Conservation (phyloP, 2,329 filamentous ascomycete species). For the Phialophora macrospora region DNA sequence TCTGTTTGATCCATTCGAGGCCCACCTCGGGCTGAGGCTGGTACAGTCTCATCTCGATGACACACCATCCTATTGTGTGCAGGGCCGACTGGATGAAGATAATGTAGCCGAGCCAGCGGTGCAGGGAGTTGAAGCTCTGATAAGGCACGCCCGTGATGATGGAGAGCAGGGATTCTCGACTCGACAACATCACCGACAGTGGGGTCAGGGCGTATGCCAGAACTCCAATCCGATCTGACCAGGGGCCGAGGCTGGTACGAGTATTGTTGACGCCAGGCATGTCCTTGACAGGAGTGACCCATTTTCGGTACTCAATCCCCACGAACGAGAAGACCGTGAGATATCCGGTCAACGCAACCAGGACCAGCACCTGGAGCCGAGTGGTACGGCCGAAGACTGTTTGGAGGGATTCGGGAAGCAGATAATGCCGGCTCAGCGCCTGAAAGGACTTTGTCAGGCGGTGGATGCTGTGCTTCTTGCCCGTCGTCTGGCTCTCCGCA, state of each 20-base stretch:
- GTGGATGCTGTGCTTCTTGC: slow-evolving; percentile 20
- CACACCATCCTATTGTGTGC: slow-evolving; percentile 73
- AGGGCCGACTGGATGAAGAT: slow-evolving; percentile 70
- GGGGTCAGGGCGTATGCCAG: slow-evolving; percentile 76
- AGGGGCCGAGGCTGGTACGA: slow-evolving; percentile 68
- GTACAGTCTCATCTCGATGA: slow-evolving; percentile 70
- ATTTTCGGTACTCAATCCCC: slow-evolving; percentile 70
- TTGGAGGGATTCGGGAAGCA: slow-evolving; percentile 65
- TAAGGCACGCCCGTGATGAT: slow-evolving; percentile 74
- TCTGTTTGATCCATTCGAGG: slow-evolving; percentile 62
- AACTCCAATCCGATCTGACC: slow-evolving; percentile 70
- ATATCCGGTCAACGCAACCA: slow-evolving; percentile 64
- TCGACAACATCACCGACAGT: slow-evolving; percentile 69
- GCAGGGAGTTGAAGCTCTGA: slow-evolving; percentile 77
- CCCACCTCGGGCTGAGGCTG: slow-evolving; percentile 70
- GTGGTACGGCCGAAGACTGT: slow-evolving; percentile 70
- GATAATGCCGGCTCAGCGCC: slow-evolving; percentile 54
- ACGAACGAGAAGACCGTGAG: slow-evolving; percentile 71
- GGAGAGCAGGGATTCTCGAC: slow-evolving; percentile 71
- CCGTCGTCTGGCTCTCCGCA: neutral
- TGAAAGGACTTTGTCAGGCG: slow-evolving; percentile 48
- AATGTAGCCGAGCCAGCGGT: slow-evolving; percentile 75
- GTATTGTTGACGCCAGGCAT: slow-evolving; percentile 64
- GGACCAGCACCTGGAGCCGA: slow-evolving; percentile 68
- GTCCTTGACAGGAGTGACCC: slow-evolving; percentile 70